phyloP scores from a whole-genome alignment of 768 basidiomycete species.

The Tulasnella calospora region DNA sequence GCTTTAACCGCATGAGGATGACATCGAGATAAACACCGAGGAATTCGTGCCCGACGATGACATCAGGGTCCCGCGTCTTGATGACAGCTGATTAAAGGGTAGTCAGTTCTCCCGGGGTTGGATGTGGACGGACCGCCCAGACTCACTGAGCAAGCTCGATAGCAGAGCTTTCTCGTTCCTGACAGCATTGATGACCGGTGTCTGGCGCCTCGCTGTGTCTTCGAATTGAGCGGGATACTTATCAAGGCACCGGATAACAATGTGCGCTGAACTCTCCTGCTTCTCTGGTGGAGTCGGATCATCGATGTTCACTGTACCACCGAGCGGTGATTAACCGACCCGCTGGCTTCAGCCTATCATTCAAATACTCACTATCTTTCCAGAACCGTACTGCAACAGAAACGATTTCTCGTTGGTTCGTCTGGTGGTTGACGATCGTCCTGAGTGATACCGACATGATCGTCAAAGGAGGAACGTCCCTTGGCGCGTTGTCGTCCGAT shows the following conservation, averaged over 20 bases:
- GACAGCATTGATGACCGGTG: slow-evolving; percentile 60
- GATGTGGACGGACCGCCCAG: slow-evolving; percentile 9
- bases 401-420: slow-evolving; percentile 91
- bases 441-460: slow-evolving; percentile 84
- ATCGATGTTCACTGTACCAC: slow-evolving; percentile 68
- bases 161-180: slow-evolving; percentile 82
- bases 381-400: slow-evolving; percentile 80
- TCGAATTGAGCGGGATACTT: slow-evolving; percentile 84
- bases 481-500: slow-evolving; percentile 60
- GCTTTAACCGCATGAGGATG: slow-evolving; percentile 82
- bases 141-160: slow-evolving; percentile 67
- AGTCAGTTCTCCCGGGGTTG: slow-evolving; percentile 21
- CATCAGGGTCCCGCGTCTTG: slow-evolving; percentile 85
- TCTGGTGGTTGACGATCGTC: slow-evolving; percentile 88
- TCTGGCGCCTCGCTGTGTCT: slow-evolving; percentile 55
- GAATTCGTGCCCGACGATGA: slow-evolving; percentile 93
- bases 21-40: slow-evolving; percentile 85
- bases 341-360: too few species aligned
- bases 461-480: slow-evolving; percentile 82
- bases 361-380: slow-evolving; percentile 53
- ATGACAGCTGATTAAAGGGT: slow-evolving; percentile 51
- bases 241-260: slow-evolving; percentile 85
- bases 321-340: background rate
- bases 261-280: slow-evolving; percentile 75
- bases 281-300: slow-evolving; percentile 87